Base-by-base conservation (phyloP, 2,329 filamentous ascomycete genomes). In the Hymenoscyphus scutula region DNA sequence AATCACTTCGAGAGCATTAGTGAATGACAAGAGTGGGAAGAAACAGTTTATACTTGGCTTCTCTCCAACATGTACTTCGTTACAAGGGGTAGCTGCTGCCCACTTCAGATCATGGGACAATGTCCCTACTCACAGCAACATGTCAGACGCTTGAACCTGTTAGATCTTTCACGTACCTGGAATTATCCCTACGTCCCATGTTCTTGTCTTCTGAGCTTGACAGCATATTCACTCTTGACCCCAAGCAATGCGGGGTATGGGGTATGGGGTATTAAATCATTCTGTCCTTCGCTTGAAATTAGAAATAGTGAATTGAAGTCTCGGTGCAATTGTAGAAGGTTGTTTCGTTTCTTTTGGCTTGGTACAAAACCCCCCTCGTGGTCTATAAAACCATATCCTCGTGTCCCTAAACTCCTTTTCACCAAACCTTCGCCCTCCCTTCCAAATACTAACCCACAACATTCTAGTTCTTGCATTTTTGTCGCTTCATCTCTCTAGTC, bases 181-280 rank as follows among this genome's bases (percentile, higher is more conserved):
- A 48, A 48, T 23, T 6, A 23, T 23, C 11, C n/a, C 15, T 2
- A 19, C n/a, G 23, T 48, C 41, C 5, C 41, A 48, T 48, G 41
- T 48, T 48, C 41, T 48, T 48, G 41, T 48, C 41, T 48, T 48
- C 41, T 48, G 41, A 48, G 41, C 41, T 7, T 19, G n/a, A n/a
- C 38, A n/a, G 38, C 38, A 6, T 45, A 48, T 48, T 48, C 41
- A 48, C 41, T 48, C 19, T 23, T 48, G 10, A 10, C 41, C n/a
- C 41, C 41, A 48, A 48, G 41, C 23, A 48, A 48, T 48, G 41
- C 41, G n/a, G n/a, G n/a, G n/a, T n/a, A n/a, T n/a, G 41, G 41
- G 41, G 41, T 48, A 25, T 11, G 41, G 41, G 41, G 38, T 45
- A 45, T n/a, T n/a, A 48, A 48, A 23, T 23, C n/a, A 48, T 23